Base-by-base conservation (phyloP, 306 rosid species). In the Lablab purpureus region DNA sequence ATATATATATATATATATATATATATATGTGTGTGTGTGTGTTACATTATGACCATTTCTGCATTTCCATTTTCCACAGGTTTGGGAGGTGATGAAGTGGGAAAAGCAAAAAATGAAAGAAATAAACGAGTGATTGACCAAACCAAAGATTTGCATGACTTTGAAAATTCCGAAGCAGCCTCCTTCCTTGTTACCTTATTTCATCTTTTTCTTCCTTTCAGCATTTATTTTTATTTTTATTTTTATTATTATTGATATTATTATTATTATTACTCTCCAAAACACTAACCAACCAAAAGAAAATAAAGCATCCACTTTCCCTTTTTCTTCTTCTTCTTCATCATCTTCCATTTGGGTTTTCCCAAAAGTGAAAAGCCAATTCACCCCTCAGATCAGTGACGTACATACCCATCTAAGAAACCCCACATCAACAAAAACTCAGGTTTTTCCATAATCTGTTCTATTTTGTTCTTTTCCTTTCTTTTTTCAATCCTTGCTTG, bases 91-190 rank as follows among this genome's bases (percentile, higher is more conserved):
- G 78, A 58, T 83, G 77, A 84, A 78, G 81, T 78, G 85, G 77
- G 82, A 82, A 87, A 81, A 74, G 74, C 45, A 40, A 37, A 11
- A 4, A 34, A 34, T 7, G 76, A 79, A 85, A 28, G 17, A 14
- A 73, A 74, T 74, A 74, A 84, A 75, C 89, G 82, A 82, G 85
- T 54, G 83, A 78, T 90, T 89, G 96, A 90, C 97, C 94, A 65
- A 73, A 59, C 97, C 94, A 60, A 73, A 59, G 87, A 81, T 85
- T 87, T 86, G 43, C 28, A 85, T 12, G 74, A 84, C 91, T 91
- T 87, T 80, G 92, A 91, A 86, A 84, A 73, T 90, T 88, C 91
- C 90, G 88, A 80, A 90, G 69, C 87, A 80, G 70, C 87, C 87
- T 94, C 86, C 27, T 85, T 84, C 80, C 79, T 84, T 70, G 79